Evolutionary conservation across 371 early-diverging fungal genomes (phyloP), one percentile per base, ranked within the genome.

Genomic region (Circinella umbellata): DNA sequence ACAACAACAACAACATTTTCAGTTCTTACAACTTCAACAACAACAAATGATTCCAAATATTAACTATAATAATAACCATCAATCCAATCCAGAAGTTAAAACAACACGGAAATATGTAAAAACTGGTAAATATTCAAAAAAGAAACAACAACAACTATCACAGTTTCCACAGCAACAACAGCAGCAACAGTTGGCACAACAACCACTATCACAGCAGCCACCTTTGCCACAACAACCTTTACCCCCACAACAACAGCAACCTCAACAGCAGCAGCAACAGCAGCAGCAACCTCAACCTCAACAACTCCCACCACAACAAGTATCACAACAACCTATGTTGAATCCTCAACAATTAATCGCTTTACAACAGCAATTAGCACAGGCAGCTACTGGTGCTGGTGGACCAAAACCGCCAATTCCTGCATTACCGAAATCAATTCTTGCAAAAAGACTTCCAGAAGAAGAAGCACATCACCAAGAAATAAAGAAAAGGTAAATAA

Each of bases 91-190:
- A 38, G 66, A 53, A 69, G 69, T 66, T 34, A 88, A 88, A 69
- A 81, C 87, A 6, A 88, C 90, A 0, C 73, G 90, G 15, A 83
- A 84, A 70, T 90, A 90, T 64, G 83, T 80, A 53, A 90, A 90
- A 57, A 88, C 90, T 6, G 90, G 90, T 38, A 86, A 86, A 66
- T 90, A 90, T 48, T 88, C 89, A 4, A 90, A 90, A 61, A 89
- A 89, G 71, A 73, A 80, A n/a, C 76, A 76, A 39, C 71, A 49
- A 36, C 67, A 54, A n/a, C 65, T 57, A 67, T 70, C 49, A 42
- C 72, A 49, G 34, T 59, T 37, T 34, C 27, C 34, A 10, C 63
- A 63, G 66, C 71, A 62, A 48, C 66, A n/a, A 34, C 69, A 69
- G 27, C 63, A 53, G 27, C 67, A 69, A 7, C 75, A 73, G 17